A percentile compares a stretch with the other conserved stretches of the same genome.
These are phyloP conservation scores for Perkinsus olseni DNA, from an alignment of 169 alveolate genomes.

Conservation along the genomic window DNA sequence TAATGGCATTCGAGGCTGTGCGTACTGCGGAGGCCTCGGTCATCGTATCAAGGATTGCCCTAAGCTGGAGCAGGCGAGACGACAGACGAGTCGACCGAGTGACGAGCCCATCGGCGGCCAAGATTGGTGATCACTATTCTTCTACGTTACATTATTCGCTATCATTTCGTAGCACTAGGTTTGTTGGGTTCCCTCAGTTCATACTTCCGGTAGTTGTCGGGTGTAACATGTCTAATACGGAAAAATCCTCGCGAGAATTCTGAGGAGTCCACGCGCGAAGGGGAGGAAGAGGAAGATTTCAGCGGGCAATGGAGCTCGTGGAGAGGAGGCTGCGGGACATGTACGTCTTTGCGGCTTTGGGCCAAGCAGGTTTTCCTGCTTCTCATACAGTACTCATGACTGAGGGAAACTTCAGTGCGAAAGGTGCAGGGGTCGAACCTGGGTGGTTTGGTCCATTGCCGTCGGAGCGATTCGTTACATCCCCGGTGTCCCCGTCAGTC, in stretches of 20 bases:
- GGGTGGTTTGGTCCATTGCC: not conserved
- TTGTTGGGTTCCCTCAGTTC: not conserved
- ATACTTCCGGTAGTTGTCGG: not conserved
- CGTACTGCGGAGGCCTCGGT: constrained; percentile 84
- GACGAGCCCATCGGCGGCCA: not conserved
- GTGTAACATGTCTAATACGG: not conserved
- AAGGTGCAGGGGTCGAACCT: not conserved
- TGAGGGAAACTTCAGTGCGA: not conserved
- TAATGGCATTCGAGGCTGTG: constrained; percentile 78
- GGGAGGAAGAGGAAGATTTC: not conserved
- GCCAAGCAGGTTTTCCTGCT: too few relatives aligned
- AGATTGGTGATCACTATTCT: not conserved
- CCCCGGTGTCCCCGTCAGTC: too few relatives aligned
- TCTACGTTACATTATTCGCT: not conserved
- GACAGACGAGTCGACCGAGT: not conserved
- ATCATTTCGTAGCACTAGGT: not conserved
- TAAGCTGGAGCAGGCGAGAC: constrained; percentile 51
- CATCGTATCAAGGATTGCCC: constrained; percentile 82
- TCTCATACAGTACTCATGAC: too few relatives aligned
- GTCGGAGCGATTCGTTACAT: too few relatives aligned
- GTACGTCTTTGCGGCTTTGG: too few relatives aligned
- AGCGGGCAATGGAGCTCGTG: not conserved
- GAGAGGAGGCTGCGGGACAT: not conserved
- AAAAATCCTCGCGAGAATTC: not conserved
- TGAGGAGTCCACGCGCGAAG: not conserved